phyloP scores from a whole-genome alignment of 169 alveolate species.

The Cryptosporidium felis region DNA sequence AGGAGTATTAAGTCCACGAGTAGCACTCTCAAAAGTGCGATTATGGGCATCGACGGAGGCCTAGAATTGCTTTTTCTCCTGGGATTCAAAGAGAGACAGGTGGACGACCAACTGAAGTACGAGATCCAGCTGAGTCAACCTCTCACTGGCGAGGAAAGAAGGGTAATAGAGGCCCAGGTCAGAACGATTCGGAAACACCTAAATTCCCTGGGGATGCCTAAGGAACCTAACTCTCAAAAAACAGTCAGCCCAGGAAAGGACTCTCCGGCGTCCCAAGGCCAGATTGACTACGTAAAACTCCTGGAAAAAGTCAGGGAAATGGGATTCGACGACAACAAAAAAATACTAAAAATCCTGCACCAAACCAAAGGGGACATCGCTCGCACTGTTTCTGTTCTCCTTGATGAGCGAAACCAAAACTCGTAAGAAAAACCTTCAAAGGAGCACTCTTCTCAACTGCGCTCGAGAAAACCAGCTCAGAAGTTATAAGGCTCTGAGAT shows the following conservation, averaged over 20 bases:
- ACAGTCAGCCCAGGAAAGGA: neutral
- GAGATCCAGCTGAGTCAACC: conserved; percentile 59
- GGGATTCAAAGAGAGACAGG: conserved; percentile 23
- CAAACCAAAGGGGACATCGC: conserved; percentile 37
- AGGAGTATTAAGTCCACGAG: conserved; percentile 65
- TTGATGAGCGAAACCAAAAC: neutral
- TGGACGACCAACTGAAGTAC: conserved; percentile 22
- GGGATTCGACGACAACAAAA: conserved; percentile 33
- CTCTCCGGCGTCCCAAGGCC: neutral
- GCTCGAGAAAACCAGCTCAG: too few species aligned
- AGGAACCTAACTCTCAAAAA: neutral
- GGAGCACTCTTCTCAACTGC: too few species aligned
- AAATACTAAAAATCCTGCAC: conserved; percentile 11
- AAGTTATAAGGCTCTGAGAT: too few species aligned
- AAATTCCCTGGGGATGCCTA: neutral
- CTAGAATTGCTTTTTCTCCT: neutral
- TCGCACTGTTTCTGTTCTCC: neutral
- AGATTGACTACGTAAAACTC: neutral
- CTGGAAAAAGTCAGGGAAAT: conserved; percentile 9
- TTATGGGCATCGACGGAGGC: conserved; percentile 52
- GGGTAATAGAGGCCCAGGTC: neutral
- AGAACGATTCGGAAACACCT: neutral
- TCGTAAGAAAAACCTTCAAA: neutral
- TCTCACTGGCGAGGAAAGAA: conserved; percentile 6
- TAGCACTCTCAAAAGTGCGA: conserved; percentile 4